Base-by-base conservation (phyloP, 148 eudicot species). In the Polygonum maritimum region DNA sequence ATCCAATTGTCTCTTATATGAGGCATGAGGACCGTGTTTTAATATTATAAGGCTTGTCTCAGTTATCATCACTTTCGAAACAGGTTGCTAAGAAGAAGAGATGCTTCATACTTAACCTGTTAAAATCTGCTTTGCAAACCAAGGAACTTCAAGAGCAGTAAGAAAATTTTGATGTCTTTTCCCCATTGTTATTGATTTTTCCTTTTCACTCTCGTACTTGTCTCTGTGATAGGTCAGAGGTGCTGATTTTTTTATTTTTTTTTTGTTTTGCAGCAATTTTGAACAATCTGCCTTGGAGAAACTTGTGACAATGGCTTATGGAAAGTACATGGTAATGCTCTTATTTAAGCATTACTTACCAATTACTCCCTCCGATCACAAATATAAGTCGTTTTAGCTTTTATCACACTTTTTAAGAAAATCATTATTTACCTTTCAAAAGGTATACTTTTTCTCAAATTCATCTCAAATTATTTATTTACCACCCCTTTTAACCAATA, bases 101-200 rank as follows among this genome's bases (percentile, higher is more conserved):
- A 80, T 36, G 71, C 72, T 74, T 80, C 57, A 78, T 88, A 45
- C 76, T 75, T 38, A 86, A 81, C 57, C 79, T 90, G 75, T 79
- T 81, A 54, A 78, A 65, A 52, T 82, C 88, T 73, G 86, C 87
- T 62, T 71, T 79, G 31, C 84, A 78, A 76, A 76, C 75, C 38
- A 88, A 84, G 79, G 86, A 78, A 74, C 78, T 80, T 77, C 94
- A 90, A 82, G 89, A 90, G 40, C 88, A 84, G 94, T 90, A 88
- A 82, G 52, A 47, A 35, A 49, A 3, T 3, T 3, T 36, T 48
- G 21, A 16, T 63, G 19, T 26, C 58, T 65, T 44, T 41, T 33
- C 26, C 26, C 26, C 26, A 35, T 6, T 14, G 54, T 48, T 12
- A 3, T 7, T 15, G 19, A 36, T 12, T 74, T n/a, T n/a, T 36